Evolutionary conservation across 2,329 filamentous ascomycete species (phyloP), one percentile per base, ranked within the genome.

Genomic region (Lizonia empirigonia): DNA sequence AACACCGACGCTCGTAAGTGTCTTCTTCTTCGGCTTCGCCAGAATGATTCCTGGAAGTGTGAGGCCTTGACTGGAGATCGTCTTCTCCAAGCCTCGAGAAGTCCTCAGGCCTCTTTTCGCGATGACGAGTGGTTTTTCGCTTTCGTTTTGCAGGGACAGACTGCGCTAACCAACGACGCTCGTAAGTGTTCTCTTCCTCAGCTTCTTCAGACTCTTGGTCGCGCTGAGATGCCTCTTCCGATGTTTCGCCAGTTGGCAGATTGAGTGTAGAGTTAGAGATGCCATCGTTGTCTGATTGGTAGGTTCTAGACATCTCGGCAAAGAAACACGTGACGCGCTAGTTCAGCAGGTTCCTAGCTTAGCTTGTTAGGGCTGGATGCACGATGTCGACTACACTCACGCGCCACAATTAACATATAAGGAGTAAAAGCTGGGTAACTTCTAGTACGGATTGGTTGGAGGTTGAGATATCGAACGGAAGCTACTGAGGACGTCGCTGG

Each of bases 281-380:
- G 27, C 12, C 32, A 41, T 59, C 42, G 23, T 52, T 37, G 18
- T 59, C 55, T 65, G 59, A 64, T 65, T 65, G 63, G 63, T 48
- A 52, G 39, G 40, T 33, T 50, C 51, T 59, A 52, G 58, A 44
- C 47, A 58, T 63, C n/a, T 18, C 55, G 64, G 60, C 56, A 59
- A 60, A 60, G 40, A 10, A 20, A 51, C 67, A 68, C 64, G 65
- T 68, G 63, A 60, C 37, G 16, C 29, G 39, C 38, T 48, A 38
- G 16, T 5, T 32, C 13, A 30, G 18, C 40, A 34, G 19, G n/a
- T 53, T 32, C 38, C 35, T 32, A 20, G 33, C 36, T 39, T 52
- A 52, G 38, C 27, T 42, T 32, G 29, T 35, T 41, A 46, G 41
- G 48, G 47, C 35, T 50, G 47, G 22, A 38, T 35, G 33, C 29